phyloP scores from a whole-genome alignment of 768 basidiomycete species.

The Tephrocybe rancida region DNA sequence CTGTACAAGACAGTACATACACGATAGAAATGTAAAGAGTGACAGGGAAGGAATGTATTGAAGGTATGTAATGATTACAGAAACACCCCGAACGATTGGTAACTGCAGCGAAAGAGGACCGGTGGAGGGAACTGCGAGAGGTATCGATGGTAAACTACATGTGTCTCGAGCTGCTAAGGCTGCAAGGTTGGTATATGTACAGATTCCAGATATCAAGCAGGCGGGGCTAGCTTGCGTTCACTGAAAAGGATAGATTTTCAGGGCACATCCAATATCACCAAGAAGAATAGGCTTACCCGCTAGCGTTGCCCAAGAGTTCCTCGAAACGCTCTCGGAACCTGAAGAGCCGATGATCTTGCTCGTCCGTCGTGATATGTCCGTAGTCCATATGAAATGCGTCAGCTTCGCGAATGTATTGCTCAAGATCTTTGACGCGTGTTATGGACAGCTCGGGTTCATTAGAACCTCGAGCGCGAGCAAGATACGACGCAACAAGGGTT shows the following conservation, averaged over 20 bases:
- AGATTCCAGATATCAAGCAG: too few species aligned
- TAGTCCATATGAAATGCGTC: conserved; percentile 61
- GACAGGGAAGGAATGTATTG: too few species aligned
- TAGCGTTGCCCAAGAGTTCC: conserved; percentile 46
- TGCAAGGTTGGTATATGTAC: too few species aligned
- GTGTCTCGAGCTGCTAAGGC: too few species aligned
- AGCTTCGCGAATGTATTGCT: conserved; percentile 67
- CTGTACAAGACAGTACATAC: too few species aligned
- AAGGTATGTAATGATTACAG: too few species aligned
- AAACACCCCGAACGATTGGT: too few species aligned
- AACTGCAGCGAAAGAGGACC: too few species aligned
- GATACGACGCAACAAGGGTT: conserved; percentile 73
- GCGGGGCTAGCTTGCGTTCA: conserved; percentile 22
- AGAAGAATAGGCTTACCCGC: conserved; percentile 25
- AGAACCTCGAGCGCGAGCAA: conserved; percentile 72
- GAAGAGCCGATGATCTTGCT: conserved; percentile 37
- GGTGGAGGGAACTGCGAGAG: too few species aligned
- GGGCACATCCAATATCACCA: neutral
- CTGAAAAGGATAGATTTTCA: conserved; percentile 1
- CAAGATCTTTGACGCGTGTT: conserved; percentile 59
- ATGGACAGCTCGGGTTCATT: conserved; percentile 70
- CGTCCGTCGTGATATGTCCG: conserved; percentile 41
- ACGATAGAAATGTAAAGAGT: too few species aligned
- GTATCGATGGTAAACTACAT: too few species aligned
- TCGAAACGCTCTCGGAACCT: conserved; percentile 45